Evolutionary conservation across 148 eudicot genomes (phyloP).

Genomic region (Polygonum maritimum): DNA sequence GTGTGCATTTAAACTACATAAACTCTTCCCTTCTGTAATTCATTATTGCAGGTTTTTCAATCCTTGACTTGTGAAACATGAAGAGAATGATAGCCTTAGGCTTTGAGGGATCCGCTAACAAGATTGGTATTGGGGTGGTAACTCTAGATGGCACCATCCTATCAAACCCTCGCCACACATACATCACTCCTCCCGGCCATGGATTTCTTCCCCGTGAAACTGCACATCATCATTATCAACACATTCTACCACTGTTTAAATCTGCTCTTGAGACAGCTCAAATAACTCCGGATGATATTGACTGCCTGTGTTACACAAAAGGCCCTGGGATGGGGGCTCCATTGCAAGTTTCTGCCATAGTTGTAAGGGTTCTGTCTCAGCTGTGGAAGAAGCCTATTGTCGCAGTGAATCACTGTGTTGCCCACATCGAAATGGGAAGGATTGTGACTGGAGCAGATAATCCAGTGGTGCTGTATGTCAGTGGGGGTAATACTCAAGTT

Average conservation of each 20-base stretch:
- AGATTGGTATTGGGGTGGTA: conserved; percentile 84
- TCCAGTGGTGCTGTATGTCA: conserved; percentile 88
- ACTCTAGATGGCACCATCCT: conserved; percentile 75
- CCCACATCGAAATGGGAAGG: conserved; percentile 97
- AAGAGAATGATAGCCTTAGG: conserved; percentile 75
- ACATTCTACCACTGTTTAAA: conserved; percentile 62
- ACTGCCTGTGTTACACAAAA: conserved; percentile 91
- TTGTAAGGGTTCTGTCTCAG: conserved; percentile 72
- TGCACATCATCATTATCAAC: conserved; percentile 80
- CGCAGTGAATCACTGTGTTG: conserved; percentile 87
- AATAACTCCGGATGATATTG: conserved; percentile 52
- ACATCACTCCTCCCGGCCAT: conserved; percentile 91
- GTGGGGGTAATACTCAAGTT: conserved; percentile 96
- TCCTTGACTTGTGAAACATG: conserved; percentile 20
- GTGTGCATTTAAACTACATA: not conserved
- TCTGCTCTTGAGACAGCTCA: conserved; percentile 55
- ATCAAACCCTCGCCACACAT: conserved; percentile 87
- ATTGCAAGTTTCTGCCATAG: conserved; percentile 74
- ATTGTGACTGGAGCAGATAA: conserved; percentile 86
- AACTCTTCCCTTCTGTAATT: not conserved
- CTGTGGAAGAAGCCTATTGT: conserved; percentile 94
- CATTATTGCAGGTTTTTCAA: not conserved
- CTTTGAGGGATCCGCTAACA: conserved; percentile 93
- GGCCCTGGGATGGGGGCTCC: conserved; percentile 99
- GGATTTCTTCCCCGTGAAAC: conserved; percentile 95